phyloP scores from a whole-genome alignment of 2,329 filamentous ascomycete genomes.

The Talaromyces verruculosus region DNA sequence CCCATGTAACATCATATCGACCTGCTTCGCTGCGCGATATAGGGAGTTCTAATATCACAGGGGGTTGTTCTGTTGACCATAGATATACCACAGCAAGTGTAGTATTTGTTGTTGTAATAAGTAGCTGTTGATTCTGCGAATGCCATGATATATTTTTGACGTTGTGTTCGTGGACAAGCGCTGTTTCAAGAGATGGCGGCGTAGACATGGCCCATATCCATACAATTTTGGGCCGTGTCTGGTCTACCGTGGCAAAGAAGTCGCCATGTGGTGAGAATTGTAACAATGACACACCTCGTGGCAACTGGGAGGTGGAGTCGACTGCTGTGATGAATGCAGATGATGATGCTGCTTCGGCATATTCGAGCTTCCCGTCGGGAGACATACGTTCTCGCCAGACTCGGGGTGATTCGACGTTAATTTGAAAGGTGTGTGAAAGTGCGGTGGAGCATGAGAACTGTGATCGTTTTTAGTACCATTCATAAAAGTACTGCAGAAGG shows the following conservation, averaged over 20 bases:
- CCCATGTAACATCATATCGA: constrained; percentile 39
- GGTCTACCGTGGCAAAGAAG: constrained; percentile 42
- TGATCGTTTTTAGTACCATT: no score
- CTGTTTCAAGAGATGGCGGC: constrained; percentile 33
- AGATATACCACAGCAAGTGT: constrained; percentile 34
- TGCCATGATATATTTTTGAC: constrained; percentile 46
- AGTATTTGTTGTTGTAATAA: constrained; percentile 41
- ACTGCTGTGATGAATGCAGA: constrained; percentile 35
- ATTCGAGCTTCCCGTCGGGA: constrained; percentile 32
- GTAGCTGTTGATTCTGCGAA: constrained; percentile 35
- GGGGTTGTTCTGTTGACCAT: constrained; percentile 34
- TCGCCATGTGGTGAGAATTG: constrained; percentile 41
- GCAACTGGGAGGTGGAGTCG: constrained; percentile 31
- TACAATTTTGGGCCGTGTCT: constrained; percentile 44
- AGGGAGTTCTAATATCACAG: constrained; percentile 34
- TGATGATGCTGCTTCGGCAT: constrained; percentile 38
- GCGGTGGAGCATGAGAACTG: constrained; percentile 38
- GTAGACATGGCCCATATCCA: constrained; percentile 47
- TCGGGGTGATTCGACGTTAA: constrained; percentile 32
- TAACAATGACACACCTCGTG: constrained; percentile 41
- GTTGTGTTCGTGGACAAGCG: constrained; percentile 44
- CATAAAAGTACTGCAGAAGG: not conserved
- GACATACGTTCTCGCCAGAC: constrained; percentile 39
- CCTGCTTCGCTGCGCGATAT: constrained; percentile 36
- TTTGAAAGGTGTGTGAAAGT: constrained; percentile 36